Evolutionary conservation across 345 rosid species (phyloP), one percentile per base, ranked within the genome.

Genomic region (Kernera saxatilis): DNA sequence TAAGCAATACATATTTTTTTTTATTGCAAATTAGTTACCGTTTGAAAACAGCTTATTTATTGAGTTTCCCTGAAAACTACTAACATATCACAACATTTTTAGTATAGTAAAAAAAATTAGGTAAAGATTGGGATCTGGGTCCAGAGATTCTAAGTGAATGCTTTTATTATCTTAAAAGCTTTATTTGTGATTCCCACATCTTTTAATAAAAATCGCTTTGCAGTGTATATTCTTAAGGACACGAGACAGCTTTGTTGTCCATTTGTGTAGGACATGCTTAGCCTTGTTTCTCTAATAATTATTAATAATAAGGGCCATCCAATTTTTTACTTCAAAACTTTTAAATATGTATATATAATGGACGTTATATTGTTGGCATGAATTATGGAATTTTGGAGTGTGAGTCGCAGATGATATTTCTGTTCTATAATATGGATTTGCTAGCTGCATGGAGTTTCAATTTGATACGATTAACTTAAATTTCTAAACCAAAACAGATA

Each of bases 141-240:
- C 59, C 17, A 62, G 66, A 55, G 75, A 75, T 55, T 61, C 51
- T 44, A 63, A 36, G 14, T 35, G 45, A 75, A 55, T 69, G 74
- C 13, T 62, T 35, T 62, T 49, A 43, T n/a, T n/a, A 39, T 58
- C 67, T 66, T 33, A 74, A 64, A 74, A 69, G 71, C 75, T 69
- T 75, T 36, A 18, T 11, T 54, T 54, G 67, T 55, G 79, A 75
- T 75, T 75, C 66, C 53, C 70, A 53, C 74, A 37, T 45, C 79
- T 62, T 75, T 75, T 69, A 30, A 69, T 62, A n/a, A 44, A 67
- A 75, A 44, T 37, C 36, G 21, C 70, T 69, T 62, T 69, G 74
- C 74, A 75, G 71, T 63, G 74, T 75, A 69, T 69, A 69, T 75
- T 62, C 79, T 15, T 13, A 69, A 62, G 53, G 78, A 67, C 61